These are phyloP conservation scores for Akebia trifoliata DNA, from an alignment of 164 flowering plant genomes.

Conservation along the genomic window DNA sequence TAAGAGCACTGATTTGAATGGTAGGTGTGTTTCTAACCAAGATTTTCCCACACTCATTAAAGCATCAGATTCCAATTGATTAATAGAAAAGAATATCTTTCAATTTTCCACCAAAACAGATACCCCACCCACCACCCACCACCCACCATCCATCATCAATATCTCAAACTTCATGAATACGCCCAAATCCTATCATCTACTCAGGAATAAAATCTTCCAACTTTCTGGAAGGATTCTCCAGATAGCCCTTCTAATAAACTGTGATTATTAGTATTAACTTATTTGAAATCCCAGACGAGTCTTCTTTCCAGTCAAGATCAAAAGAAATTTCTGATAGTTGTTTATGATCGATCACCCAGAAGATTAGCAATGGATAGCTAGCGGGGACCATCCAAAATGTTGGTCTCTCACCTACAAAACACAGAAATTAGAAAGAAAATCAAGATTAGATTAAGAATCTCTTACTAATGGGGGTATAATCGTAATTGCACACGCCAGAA, in stretches of 20 bases:
- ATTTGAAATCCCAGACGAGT: not conserved
- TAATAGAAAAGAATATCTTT: not conserved
- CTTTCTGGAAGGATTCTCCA: not conserved
- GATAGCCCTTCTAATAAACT: not conserved
- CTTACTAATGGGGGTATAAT: too few relatives aligned
- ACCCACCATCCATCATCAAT: not conserved
- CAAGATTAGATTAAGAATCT: too few relatives aligned
- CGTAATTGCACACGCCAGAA: not conserved
- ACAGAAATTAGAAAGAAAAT: too few relatives aligned
- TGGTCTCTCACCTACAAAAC: too few relatives aligned
- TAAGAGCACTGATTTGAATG: too few relatives aligned
- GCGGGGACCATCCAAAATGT: too few relatives aligned
- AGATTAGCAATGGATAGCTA: too few relatives aligned
- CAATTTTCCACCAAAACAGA: not conserved
- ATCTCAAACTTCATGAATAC: constrained; percentile 16
- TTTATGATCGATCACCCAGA: too few relatives aligned
- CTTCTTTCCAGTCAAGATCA: too few relatives aligned
- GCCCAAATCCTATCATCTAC: not conserved
- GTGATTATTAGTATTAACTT: not conserved
- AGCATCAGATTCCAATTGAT: constrained; percentile 10
- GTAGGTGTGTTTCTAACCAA: too few relatives aligned
- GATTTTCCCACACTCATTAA: not conserved
- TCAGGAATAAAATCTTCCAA: not conserved
- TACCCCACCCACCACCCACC: not conserved
- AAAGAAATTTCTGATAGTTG: too few relatives aligned